phyloP scores from a whole-genome alignment of 805 yeast species.

The Suhomyces sp. region DNA sequence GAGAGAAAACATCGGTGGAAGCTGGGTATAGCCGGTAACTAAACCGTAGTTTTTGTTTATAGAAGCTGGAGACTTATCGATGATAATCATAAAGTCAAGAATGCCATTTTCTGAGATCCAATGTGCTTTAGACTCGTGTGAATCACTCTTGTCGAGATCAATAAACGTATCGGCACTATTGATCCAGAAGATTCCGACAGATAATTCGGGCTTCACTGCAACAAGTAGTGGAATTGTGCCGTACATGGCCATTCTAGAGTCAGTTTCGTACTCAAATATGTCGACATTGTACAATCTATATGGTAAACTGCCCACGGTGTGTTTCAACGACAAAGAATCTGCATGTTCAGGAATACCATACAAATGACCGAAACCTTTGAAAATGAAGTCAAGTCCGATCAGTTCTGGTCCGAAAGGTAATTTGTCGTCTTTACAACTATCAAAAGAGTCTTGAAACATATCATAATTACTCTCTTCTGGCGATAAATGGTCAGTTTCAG shows the following conservation, averaged over 20 bases:
- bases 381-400: slow-evolving; percentile 71
- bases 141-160: slow-evolving; percentile 52
- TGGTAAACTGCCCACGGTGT: slow-evolving; percentile 59
- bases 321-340: slow-evolving; percentile 68
- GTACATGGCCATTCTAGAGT: slow-evolving; percentile 86
- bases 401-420: slow-evolving; percentile 88
- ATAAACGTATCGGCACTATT: slow-evolving; percentile 91
- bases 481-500: slow-evolving; percentile 32
- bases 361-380: slow-evolving; percentile 58
- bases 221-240: slow-evolving; percentile 90
- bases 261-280: slow-evolving; percentile 86
- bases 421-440: slow-evolving; percentile 56
- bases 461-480: slow-evolving; percentile 64
- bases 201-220: slow-evolving; percentile 54
- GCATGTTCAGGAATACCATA: slow-evolving; percentile 99
- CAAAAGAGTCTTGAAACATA: slow-evolving; percentile 68
- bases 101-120: slow-evolving; percentile 94
- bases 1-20: slow-evolving; percentile 76
- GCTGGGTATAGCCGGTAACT: slow-evolving; percentile 66
- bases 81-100: slow-evolving; percentile 67
- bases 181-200: slow-evolving; percentile 86
- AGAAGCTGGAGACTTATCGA: slow-evolving; percentile 55
- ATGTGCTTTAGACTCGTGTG: slow-evolving; percentile 53
- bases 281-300: slow-evolving; percentile 91
- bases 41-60: slow-evolving; percentile 61